Conservation (phyloP, 2,329 filamentous ascomycete species). For the Calonectria fujianensis region DNA sequence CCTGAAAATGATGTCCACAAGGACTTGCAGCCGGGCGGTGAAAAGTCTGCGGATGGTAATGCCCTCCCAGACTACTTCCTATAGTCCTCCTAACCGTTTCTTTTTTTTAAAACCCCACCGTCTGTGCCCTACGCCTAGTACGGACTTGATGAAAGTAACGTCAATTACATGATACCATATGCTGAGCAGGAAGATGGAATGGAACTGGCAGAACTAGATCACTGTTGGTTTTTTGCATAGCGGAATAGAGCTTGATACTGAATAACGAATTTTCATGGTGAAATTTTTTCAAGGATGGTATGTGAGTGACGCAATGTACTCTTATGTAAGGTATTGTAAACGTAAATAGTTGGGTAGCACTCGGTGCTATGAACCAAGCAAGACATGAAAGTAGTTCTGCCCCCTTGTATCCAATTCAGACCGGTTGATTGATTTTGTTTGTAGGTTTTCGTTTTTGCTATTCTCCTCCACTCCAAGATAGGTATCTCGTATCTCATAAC, state of each 20-base stretch:
- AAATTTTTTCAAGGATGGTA: constrained; percentile 32
- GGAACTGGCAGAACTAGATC: constrained; percentile 41
- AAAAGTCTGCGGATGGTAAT: constrained; percentile 80
- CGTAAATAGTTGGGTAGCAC: constrained; percentile 38
- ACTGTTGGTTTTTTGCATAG: constrained; percentile 49
- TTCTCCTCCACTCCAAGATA: constrained; percentile 46
- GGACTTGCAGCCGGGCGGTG: constrained; percentile 85
- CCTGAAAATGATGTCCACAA: constrained; percentile 96
- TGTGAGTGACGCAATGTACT: constrained; percentile 41
- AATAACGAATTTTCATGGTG: constrained; percentile 39
- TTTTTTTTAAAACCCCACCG: constrained; percentile 28
- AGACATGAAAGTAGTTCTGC: constrained; percentile 47
- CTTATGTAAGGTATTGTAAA: constrained; percentile 42
- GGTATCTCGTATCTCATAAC: constrained; percentile 57
- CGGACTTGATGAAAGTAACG: constrained; percentile 47
- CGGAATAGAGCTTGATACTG: constrained; percentile 53
- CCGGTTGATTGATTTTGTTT: constrained; percentile 41
- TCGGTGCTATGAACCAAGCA: constrained; percentile 43
- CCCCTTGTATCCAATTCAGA: constrained; percentile 38
- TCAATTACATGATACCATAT: constrained; percentile 53
- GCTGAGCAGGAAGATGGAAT: constrained; percentile 45
- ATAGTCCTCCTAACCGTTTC: constrained; percentile 60
- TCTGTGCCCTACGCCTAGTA: constrained; percentile 26
- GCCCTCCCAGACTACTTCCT: constrained; percentile 84
- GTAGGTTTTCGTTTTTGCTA: constrained; percentile 24